These are phyloP conservation scores for Xylaria castorea DNA, from an alignment of 495 filamentous ascomycete species.

Conservation along the genomic window DNA sequence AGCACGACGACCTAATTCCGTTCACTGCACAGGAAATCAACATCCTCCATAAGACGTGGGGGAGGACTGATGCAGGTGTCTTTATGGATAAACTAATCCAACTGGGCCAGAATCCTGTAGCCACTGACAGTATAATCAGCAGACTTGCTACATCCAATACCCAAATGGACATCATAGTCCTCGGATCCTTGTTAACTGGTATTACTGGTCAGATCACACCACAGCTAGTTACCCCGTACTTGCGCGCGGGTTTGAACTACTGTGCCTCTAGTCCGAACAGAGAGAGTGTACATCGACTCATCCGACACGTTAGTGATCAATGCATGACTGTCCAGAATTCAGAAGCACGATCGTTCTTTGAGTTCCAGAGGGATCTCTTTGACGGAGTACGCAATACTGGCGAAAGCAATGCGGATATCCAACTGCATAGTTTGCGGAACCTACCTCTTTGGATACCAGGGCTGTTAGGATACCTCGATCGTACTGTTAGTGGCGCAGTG, in stretches of 20 bases:
- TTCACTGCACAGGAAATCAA: slow-evolving; percentile 50
- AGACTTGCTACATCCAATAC: slow-evolving; percentile 47
- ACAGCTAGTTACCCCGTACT: slow-evolving; percentile 44
- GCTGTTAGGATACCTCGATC: slow-evolving; percentile 68
- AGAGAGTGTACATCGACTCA: slow-evolving; percentile 40
- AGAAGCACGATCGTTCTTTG: slow-evolving; percentile 52
- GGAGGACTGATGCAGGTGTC: slow-evolving; percentile 45
- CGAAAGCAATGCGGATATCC: slow-evolving; percentile 37
- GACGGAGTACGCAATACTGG: slow-evolving; percentile 39
- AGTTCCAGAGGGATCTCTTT: slow-evolving; percentile 48
- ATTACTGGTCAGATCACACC: slow-evolving; percentile 46
- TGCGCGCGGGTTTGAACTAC: slow-evolving; percentile 46
- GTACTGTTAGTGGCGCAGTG: slow-evolving; percentile 58
- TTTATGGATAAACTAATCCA: slow-evolving; percentile 59
- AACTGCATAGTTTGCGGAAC: slow-evolving; percentile 50
- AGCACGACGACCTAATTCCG: slow-evolving; percentile 40
- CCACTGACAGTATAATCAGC: slow-evolving; percentile 53
- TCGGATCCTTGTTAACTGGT: slow-evolving; percentile 38
- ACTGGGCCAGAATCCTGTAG: slow-evolving; percentile 54
- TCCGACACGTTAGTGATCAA: slow-evolving; percentile 45
- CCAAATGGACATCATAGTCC: slow-evolving; percentile 45
- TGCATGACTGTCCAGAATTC: slow-evolving; percentile 47
- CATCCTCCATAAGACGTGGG: slow-evolving; percentile 52
- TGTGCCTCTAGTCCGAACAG: slow-evolving; percentile 40
- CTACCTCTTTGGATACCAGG: slow-evolving; percentile 72